Base-by-base conservation (phyloP, 163 green algal genomes). In the Trebouxiophyceae sp. region DNA sequence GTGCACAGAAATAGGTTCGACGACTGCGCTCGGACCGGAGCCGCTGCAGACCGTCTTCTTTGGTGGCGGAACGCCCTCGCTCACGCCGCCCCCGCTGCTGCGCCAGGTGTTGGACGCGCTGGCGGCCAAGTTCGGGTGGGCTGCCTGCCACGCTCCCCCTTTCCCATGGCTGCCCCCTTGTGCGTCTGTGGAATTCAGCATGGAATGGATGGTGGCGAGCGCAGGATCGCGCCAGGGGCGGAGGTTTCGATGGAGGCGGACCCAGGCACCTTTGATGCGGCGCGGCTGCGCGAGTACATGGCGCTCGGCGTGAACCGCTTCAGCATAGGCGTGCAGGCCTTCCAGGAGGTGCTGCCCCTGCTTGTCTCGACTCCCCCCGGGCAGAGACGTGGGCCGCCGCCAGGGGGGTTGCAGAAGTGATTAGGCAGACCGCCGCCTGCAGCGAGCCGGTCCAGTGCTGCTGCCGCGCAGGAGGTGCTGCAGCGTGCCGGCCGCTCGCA, bases 211-310 rank as follows among this genome's bases (percentile, higher is more conserved):
- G 39, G 12, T 50, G 12, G 12, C 19, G 39, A 50, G n/a, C 19
- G 39, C 39, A 50, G 39, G n/a, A 84, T 93, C 23, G 69, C 73
- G 4, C 22, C n/a, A 12, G 69, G 63, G 7, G 86, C 86, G 5
- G 93, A 98, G 75, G 83, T 96, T 33, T 87, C 81, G 1, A 80
- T 98, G 45, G 93, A 99, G 70, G 87, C 87, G 1, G 93, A 98
- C 75, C 93, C 93, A 1, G 93, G 93, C 33, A 97, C 90, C 2
- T 97, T 97, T 77, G 74, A 87, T 59, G 69, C 45, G 26, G 45
- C 63, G 26, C 69, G 78, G 45, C 72, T 97, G 68, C 54, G 63
- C 20, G 72, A 70, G 27, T 97, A 94, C 77, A 66, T 82, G 69
- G 62, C 6, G 0, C 60, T 91, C 46, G 93, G 93, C 2, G 80